Percentiles rank a stretch among this genome's conserved stretches.
Conservation (phyloP, 139 green algal species). For the Pleodorina starrii region DNA sequence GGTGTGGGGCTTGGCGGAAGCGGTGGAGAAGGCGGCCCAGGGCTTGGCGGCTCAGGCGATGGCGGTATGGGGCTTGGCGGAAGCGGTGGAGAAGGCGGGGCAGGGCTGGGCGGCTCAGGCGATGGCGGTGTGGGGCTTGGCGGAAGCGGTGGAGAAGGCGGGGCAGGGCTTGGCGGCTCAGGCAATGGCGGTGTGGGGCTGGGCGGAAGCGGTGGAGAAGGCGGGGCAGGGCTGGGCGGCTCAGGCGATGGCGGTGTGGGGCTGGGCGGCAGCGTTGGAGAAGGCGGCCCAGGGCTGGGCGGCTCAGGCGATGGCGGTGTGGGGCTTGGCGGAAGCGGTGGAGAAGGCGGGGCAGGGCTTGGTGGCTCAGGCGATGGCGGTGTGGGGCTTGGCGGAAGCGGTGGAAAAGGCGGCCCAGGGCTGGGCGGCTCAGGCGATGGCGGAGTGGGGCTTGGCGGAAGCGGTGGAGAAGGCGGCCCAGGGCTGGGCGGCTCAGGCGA, state of each 20-base stretch:
- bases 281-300: no score
- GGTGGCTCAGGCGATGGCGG: no score
- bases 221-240: neutral
- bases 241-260: neutral
- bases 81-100: neutral
- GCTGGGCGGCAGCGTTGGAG: no score
- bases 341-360: no score
- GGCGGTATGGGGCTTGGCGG: neutral
- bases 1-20: neutral
- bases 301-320: neutral
- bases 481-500: no score
- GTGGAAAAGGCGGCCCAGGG: no score
- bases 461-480: no score
- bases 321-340: no score
- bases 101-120: neutral
- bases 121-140: neutral
- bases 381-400: no score
- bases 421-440: no score
- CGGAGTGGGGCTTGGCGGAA: no score
- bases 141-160: neutral
- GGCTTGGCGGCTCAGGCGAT: neutral
- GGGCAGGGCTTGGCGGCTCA: neutral
- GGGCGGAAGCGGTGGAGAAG: neutral
- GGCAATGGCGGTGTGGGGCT: neutral
- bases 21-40: neutral